These are phyloP conservation scores for Oligophagozyma castellii DNA, from an alignment of 1,139 yeast species.

Conservation along the genomic window DNA sequence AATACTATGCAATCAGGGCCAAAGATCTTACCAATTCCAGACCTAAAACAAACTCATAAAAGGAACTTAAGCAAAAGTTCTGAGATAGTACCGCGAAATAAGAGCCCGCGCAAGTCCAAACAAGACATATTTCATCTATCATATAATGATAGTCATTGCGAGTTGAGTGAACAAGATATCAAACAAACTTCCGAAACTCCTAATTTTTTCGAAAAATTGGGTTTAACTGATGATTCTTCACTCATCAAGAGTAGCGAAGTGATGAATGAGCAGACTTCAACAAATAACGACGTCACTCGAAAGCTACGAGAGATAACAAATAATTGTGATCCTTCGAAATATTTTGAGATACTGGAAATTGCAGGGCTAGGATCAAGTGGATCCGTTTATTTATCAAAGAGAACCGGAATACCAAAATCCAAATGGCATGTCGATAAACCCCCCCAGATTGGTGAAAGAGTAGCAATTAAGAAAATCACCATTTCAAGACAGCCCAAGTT, in stretches of 20 bases:
- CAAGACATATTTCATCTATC: neutral
- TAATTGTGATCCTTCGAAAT: neutral
- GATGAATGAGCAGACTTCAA: neutral
- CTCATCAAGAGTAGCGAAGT: neutral
- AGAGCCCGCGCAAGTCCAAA: neutral
- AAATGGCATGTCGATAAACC: too few species aligned
- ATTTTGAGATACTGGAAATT: neutral
- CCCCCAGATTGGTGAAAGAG: conserved; percentile 33
- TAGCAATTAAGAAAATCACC: conserved; percentile 91
- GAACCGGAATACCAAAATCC: neutral
- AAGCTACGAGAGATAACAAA: neutral
- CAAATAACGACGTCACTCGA: neutral
- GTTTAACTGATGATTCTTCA: neutral
- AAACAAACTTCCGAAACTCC: neutral
- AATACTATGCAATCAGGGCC: too few species aligned
- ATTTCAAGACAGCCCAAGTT: conserved; percentile 81
- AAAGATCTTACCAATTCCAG: neutral
- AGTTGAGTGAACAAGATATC: neutral
- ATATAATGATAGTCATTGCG: neutral
- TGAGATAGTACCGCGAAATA: conserved; percentile 4
- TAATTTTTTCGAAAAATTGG: too few species aligned
- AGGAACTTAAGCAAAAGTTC: conserved; percentile 19
- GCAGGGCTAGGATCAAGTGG: conserved; percentile 1
- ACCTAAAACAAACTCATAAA: neutral
- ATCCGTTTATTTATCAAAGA: neutral